Evolutionary conservation across 768 basidiomycete species (phyloP), one percentile per base, ranked within the genome.

Genomic region (Clitopilus hobsonii): DNA sequence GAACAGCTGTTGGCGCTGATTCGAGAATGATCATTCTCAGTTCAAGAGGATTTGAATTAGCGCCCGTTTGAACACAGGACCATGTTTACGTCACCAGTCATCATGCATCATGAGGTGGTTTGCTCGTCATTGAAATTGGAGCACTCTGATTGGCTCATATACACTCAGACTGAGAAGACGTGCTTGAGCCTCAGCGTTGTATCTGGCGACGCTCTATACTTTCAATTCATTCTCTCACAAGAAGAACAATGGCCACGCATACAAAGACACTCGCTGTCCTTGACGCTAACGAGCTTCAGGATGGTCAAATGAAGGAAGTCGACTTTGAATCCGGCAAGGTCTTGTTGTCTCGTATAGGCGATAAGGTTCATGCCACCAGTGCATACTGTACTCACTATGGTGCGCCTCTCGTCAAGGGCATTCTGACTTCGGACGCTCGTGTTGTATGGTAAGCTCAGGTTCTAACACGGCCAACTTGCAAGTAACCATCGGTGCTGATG

Each of bases 321-420:
- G 74, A 76, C 5, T 94, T 94, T 63, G 87, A 81, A 38, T 78
- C 85, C 16, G 88, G 84, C 49, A 90, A 89, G 70, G 85, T 96
- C 38, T 74, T 94, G 10, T 68, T 94, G 10, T 88, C 88, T 52
- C 84, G 86, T 51, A 69, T 94, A 16, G 88, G 86, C 25, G 85
- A 88, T 61, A 81, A 86, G 60, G 72, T 92, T 1, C 77, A 88
- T 60, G 89, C 91, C 5, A 94, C 88, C 0, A 86, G 84, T 57
- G 89, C 89, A 2, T 88, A 82, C 69, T 96, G 94, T 70, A 94
- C 92, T 1, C 94, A 96, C 68, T 95, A 94, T 65, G 94, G 94
- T 10, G 93, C 93, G 2, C 91, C 92, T 1, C 77, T 95, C 2
- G 84, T 77, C 4, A 92, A 91, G 68, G 93, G 92, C 51, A 85